phyloP scores from a whole-genome alignment of 805 yeast genomes.

The Candida ulmi region DNA sequence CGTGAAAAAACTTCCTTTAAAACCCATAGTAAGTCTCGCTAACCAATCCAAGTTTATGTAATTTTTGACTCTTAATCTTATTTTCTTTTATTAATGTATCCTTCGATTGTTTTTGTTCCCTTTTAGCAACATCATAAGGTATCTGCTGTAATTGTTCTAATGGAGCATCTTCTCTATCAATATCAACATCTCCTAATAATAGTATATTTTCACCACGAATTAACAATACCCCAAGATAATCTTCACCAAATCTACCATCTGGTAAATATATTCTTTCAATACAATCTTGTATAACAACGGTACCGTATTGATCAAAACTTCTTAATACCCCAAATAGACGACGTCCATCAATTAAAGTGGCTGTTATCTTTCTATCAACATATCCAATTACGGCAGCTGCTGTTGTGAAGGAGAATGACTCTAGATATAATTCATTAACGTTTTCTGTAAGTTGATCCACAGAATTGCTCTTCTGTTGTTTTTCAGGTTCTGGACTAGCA shows the following conservation, averaged over 20 bases:
- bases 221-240: constrained; percentile 72
- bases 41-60: constrained; percentile 50
- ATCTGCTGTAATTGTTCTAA: constrained; percentile 51
- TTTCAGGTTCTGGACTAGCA: constrained; percentile 3
- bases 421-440: constrained; percentile 58
- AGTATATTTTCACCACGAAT: constrained; percentile 96
- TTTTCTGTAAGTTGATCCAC: constrained; percentile 29
- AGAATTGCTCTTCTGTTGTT: constrained; percentile 5
- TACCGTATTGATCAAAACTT: constrained; percentile 91
- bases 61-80: constrained; percentile 39
- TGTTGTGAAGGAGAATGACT: constrained; percentile 78
- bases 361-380: constrained; percentile 75
- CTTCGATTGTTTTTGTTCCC: constrained; percentile 27
- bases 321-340: constrained; percentile 83
- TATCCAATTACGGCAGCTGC: constrained; percentile 89
- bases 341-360: constrained; percentile 84
- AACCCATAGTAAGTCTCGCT: constrained; percentile 50
- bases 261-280: constrained; percentile 74
- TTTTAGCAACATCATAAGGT: constrained; percentile 57
- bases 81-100: constrained; percentile 34
- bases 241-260: constrained; percentile 63
- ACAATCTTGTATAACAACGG: constrained; percentile 87
- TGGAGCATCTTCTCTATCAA: constrained; percentile 75
- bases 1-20: constrained; percentile 11
- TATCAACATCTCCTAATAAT: constrained; percentile 88